Percentiles rank a stretch among this genome's conserved stretches.
These are phyloP conservation scores for Beauveria sp. DNA, from an alignment of 2,329 filamentous ascomycete genomes.

Conservation along the genomic window DNA sequence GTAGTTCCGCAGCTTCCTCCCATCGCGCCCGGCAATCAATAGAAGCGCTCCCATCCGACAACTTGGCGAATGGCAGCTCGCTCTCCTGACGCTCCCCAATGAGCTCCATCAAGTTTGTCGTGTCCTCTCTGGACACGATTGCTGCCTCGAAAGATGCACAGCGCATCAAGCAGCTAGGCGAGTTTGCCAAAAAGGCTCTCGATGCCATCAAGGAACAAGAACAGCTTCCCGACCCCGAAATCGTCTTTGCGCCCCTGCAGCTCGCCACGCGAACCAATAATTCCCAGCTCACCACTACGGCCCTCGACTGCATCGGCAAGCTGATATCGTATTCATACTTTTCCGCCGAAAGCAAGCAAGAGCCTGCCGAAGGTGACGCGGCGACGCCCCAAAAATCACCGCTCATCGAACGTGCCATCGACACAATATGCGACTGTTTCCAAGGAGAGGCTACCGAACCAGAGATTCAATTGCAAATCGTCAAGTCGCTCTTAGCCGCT, in stretches of 20 bases:
- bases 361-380: constrained; percentile 33
- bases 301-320: constrained; percentile 96
- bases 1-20: neutral
- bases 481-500: constrained; percentile 91
- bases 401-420: constrained; percentile 93
- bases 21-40: neutral
- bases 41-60: neutral
- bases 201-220: constrained; percentile 81
- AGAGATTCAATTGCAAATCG: constrained; percentile 94
- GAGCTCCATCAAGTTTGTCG: constrained; percentile 93
- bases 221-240: constrained; percentile 77
- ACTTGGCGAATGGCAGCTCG: constrained; percentile 37
- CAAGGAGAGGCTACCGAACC: constrained; percentile 89
- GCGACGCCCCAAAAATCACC: constrained; percentile 45
- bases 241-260: constrained; percentile 85
- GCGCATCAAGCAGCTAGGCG: constrained; percentile 74
- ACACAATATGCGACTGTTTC: constrained; percentile 99
- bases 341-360: constrained; percentile 55
- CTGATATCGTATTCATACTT: constrained; percentile 99
- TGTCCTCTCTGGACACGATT: constrained; percentile 87
- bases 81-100: constrained; percentile 50
- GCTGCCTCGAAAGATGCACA: constrained; percentile 81
- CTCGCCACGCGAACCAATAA: constrained; percentile 83
- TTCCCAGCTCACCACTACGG: constrained; percentile 77
- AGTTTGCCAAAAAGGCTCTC: constrained; percentile 74